Base-by-base conservation (phyloP, 2,329 filamentous ascomycete genomes). In the Tolypocladium ophioglossoides region DNA sequence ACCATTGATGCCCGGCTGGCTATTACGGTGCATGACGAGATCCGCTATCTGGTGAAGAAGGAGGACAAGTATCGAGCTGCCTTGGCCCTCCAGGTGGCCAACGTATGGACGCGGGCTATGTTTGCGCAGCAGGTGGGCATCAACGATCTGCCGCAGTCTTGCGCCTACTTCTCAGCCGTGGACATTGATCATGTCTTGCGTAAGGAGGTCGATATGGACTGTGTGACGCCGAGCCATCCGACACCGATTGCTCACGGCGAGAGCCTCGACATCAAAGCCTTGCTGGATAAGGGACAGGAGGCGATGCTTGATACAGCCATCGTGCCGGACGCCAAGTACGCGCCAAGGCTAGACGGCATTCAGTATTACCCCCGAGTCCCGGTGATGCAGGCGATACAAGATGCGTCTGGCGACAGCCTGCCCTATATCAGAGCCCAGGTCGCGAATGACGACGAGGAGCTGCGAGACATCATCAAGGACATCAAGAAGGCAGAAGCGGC, bases 201-300 rank as follows among this genome's bases (percentile, higher is more conserved):
- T 52, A 99, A 99, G 68, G 94, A 99, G 70, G 95, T 99, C 4
- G 87, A 99, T 68, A 95, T 99, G 89, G 88, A 96, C 65, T 99
- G 94, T 67, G 72, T 97, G 46, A 99, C 94, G 0, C 94, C 94
- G 1, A 94, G 87, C 46, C 88, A 99, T 68, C 79, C 80, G 0
- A 78, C 79, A 0, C 78, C 85, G 34, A 97, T 99, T 44, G 79
- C 88, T 0, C 86, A 84, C 2, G 94, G 95, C 38, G 91, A 97
- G 71, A 91, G 84, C 57, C 70, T 99, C 10, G 91, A 96, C 66
- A 96, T 99, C 53, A 66, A 71, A 3, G 70, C 84, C n/a, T 78
- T 99, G 1, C 80, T 99, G 2, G 78, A 78, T 1, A 94, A 89
- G 67, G 87, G 89, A 5, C 61, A 78, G 0, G 67, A 76, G 22